Base-by-base conservation (phyloP, 768 basidiomycete species). In the Boletus fagicola region DNA sequence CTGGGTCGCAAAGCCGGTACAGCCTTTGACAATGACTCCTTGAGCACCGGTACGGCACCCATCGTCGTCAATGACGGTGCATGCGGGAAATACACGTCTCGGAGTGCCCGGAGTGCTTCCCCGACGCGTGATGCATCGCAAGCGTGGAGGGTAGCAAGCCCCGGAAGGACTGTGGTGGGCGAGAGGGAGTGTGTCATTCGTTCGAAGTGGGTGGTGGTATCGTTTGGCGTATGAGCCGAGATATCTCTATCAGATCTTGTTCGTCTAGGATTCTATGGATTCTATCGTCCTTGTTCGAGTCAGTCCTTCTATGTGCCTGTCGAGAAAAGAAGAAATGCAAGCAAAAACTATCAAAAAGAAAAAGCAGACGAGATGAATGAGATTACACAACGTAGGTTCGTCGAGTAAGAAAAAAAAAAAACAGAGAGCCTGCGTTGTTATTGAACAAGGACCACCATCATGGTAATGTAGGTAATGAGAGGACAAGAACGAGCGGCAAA, bases 141-240 rank as follows among this genome's bases (percentile, higher is more conserved):
- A 57, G 67, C 38, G 42, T 68, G 49, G 6, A 86, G 76, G 22
- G 65, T 68, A 20, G 71, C 68, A n/a, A 90, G 81, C 4, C 80
- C 74, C 3, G 85, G 87, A n/a, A 90, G 81, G 57, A 76, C 76
- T 8, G 75, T 60, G 1, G 83, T 80, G 1, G 85, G 84, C 11
- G 80, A 44, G 38, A 61, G 56, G 1, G 51, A 13, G 51, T 51
- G 56, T 1, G 39, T 43, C 69, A 69, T 72, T 18, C 28, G 40
- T 51, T 38, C 36, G 6, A 39, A 36, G 45, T 33, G 28, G 24
- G 26, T 5, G 16, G 10, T 45, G 45, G 40, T 63, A 63, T 61
- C 46, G 61, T 54, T 20, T 49, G 18, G 50, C 28, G 10, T 33
- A 45, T 51, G 43, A n/a, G 28, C 46, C 30, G 53, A 51, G 24